Evolutionary conservation across 768 basidiomycete genomes (phyloP).

Genomic region (Boletus sp.): DNA sequence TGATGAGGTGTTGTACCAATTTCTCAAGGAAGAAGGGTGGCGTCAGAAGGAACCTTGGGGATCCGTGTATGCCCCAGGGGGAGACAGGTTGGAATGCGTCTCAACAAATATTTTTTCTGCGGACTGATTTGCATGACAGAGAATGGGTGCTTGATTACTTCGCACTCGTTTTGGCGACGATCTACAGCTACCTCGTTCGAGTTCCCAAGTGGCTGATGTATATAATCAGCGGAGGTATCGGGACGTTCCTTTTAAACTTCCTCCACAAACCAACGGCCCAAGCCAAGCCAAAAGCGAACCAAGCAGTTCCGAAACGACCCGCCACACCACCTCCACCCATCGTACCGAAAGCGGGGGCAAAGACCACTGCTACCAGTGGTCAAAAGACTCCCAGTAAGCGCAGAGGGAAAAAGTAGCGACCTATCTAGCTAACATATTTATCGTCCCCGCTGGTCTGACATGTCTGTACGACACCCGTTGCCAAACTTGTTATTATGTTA

Average conservation of each 20-base stretch:
- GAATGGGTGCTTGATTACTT: constrained; percentile 66
- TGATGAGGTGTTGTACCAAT: constrained; percentile 58
- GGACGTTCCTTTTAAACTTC: constrained; percentile 62
- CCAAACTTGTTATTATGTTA: not conserved
- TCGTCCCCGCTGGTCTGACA: not conserved
- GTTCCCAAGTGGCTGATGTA: constrained; percentile 75
- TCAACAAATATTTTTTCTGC: not conserved
- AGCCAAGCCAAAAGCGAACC: constrained; percentile 2
- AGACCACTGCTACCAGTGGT: constrained; percentile 13
- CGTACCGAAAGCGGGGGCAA: constrained; percentile 8
- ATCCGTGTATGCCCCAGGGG: constrained; percentile 69
- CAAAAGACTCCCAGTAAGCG: constrained; percentile 28
- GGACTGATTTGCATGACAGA: constrained; percentile 35
- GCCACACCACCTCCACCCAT: not conserved
- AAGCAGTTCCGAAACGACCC: constrained; percentile 2
- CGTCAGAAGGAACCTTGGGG: constrained; percentile 64
- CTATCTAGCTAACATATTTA: not conserved
- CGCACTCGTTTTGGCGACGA: constrained; percentile 44
- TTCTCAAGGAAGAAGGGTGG: constrained; percentile 65
- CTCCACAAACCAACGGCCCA: constrained; percentile 44
- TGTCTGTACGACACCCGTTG: not conserved
- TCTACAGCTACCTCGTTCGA: constrained; percentile 49
- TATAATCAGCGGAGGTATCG: constrained; percentile 60
- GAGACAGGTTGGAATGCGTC: constrained; percentile 50
- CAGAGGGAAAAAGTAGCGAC: constrained; percentile 24